Percentiles rank a stretch among this genome's conserved stretches.
These are phyloP conservation scores for Turnera subulata DNA, from an alignment of 345 rosid species.

Conservation along the genomic window DNA sequence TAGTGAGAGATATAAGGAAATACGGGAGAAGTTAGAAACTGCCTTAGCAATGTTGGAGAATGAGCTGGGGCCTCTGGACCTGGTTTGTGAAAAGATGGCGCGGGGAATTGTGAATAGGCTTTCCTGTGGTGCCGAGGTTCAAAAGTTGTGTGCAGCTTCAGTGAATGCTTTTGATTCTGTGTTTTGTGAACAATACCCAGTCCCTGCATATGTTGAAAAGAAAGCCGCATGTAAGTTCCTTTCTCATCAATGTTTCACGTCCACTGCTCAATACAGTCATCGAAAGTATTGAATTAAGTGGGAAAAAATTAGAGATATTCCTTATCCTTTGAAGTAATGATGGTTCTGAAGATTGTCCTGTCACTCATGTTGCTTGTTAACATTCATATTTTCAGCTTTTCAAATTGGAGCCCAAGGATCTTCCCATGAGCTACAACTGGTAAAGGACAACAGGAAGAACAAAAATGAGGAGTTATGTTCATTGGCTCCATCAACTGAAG, in stretches of 20 bases:
- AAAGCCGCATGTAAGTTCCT: slow-evolving; percentile 37
- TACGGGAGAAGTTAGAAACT: slow-evolving; percentile 43
- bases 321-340: slow-evolving; percentile 2
- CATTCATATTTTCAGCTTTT: slow-evolving; percentile 33
- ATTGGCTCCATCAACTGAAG: no score
- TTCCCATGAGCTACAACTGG: slow-evolving; percentile 25
- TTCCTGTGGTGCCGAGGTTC: slow-evolving; percentile 65
- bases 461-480: slow-evolving; percentile 14
- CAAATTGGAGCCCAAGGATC: slow-evolving; percentile 38
- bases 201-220: slow-evolving; percentile 11
- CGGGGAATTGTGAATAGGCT: slow-evolving; percentile 79
- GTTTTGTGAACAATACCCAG: slow-evolving; percentile 15
- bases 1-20: slow-evolving; percentile 37
- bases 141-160: slow-evolving; percentile 65
- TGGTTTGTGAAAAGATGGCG: slow-evolving; percentile 56
- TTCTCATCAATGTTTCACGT: background rate
- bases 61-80: slow-evolving; percentile 69
- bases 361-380: background rate
- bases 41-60: slow-evolving; percentile 48
- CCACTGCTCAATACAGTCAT: background rate
- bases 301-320: no score
- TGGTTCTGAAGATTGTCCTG: background rate
- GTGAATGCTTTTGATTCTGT: slow-evolving; percentile 48
- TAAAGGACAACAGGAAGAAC: slow-evolving; percentile 9
- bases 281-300: background rate